Conservation (phyloP, 257 asterid species). For the Solanum habrochaites region DNA sequence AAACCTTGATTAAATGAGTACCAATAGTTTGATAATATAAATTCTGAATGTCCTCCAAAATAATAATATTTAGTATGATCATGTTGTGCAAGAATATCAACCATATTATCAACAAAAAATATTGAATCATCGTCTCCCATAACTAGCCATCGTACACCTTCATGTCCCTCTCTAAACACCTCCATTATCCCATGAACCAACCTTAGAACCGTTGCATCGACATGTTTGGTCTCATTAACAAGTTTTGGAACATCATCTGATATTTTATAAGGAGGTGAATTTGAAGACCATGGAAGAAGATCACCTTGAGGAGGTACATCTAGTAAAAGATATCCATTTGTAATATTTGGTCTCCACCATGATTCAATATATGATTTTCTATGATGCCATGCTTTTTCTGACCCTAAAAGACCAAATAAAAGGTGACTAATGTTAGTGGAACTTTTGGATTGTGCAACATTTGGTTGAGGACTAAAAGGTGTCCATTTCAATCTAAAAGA, state of each 20-base stretch:
- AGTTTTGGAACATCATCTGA: constrained; percentile 12
- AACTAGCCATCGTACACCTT: constrained; percentile 30
- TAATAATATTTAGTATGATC: constrained; percentile 26
- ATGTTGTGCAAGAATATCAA: constrained; percentile 22
- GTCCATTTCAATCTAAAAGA: neutral
- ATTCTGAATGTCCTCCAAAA: constrained; percentile 37
- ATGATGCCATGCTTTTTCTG: constrained; percentile 17
- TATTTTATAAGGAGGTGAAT: constrained; percentile 17
- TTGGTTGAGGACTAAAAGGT: neutral
- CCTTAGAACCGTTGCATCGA: constrained; percentile 15
- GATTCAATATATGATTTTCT: constrained; percentile 19
- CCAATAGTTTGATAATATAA: constrained; percentile 15
- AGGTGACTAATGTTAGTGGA: constrained; percentile 24
- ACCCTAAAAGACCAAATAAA: constrained; percentile 29
- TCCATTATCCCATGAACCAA: constrained; percentile 24
- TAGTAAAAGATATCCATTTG: constrained; percentile 27
- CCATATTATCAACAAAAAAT: constrained; percentile 28
- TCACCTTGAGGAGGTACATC: constrained; percentile 9
- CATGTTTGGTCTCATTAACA: constrained; percentile 10
- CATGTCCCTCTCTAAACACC: constrained; percentile 3
- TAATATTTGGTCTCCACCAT: constrained; percentile 44
- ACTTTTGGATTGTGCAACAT: neutral
- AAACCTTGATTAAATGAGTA: constrained; percentile 36
- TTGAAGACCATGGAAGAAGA: constrained; percentile 21
- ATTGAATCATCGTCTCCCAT: constrained; percentile 44